These are phyloP conservation scores for Rosa lucieae DNA, from an alignment of 306 rosid genomes.

Conservation along the genomic window DNA sequence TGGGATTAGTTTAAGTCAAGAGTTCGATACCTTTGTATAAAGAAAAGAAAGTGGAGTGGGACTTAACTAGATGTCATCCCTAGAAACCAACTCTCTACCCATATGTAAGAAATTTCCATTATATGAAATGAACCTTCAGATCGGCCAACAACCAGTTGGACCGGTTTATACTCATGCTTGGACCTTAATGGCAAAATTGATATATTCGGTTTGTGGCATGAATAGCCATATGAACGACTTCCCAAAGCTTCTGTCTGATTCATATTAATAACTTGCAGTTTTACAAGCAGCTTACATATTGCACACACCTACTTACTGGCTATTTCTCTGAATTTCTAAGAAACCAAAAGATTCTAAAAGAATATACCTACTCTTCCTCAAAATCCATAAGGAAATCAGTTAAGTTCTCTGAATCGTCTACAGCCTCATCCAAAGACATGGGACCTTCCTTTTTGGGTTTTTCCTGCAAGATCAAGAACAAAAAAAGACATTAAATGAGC, in stretches of 20 bases:
- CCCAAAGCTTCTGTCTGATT: neutral
- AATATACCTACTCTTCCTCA: conserved; percentile 46
- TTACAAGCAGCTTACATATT: neutral
- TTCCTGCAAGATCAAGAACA: conserved; percentile 44
- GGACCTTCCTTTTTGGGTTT: conserved; percentile 69
- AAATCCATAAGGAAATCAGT: conserved; percentile 94
- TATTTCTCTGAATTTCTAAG: conserved; percentile 2
- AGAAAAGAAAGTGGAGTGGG: no score
- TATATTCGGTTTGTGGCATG: neutral
- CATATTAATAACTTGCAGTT: neutral
- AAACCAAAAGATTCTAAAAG: neutral
- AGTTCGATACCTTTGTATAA: no score
- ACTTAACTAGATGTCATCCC: neutral
- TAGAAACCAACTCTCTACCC: neutral
- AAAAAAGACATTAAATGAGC: neutral
- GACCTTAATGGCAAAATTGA: neutral
- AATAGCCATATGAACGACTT: neutral
- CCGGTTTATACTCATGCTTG: neutral
- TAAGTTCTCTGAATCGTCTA: conserved; percentile 77
- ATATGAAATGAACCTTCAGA: neutral
- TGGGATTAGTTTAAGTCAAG: no score
- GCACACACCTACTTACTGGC: conserved; percentile 7
- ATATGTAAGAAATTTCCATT: neutral
- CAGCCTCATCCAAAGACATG: conserved; percentile 67
- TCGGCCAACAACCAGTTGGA: neutral